Base-by-base conservation (phyloP, 2,329 filamentous ascomycete genomes). In the Malbranchea cinnamomea region DNA sequence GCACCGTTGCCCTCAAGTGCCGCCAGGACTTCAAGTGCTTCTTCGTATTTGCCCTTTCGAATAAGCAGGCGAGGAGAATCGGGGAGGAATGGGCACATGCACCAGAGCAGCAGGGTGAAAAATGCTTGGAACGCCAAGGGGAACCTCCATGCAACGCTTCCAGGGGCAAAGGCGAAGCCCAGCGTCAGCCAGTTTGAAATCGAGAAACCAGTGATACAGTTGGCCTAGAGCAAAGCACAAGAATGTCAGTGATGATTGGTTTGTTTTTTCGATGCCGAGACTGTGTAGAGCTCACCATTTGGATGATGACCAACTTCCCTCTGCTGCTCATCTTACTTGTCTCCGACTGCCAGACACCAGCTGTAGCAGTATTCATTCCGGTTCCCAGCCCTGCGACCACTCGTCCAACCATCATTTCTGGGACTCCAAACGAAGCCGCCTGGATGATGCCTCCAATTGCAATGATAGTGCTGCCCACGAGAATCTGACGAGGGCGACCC, bases 341-440 rank as follows among this genome's bases (percentile, higher is more conserved):
- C 30, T 62, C 59, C 3, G 54, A 52, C 35, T 62, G 58, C 53
- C 56, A 63, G 37, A 54, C 37, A 41, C 53, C 53, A 11, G 56
- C 55, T 2, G 63, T 67, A 20, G 62, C 57, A 2, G 64, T 65
- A 29, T 66, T 67, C 45, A 61, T 46, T 4, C 59, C 57, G 25
- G 54, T 62, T 2, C 62, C 62, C 3, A 64, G 30, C 2, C 62
- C 62, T 4, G 54, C 55, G 12, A 65, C 50, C 13, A 64, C 50
- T 2, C 62, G 49, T 0, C 57, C 59, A 6, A 59, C 54, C 29
- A 62, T 57, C 47, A 64, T 50, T 26, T 61, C 53, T 11, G 53
- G 44, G n/a, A 62, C 47, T 4, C 41, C 41, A 28, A 49, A 58
- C 5, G 55, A 47, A 3, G 18, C 40, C 38, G 11, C 23, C 30